A percentile compares a stretch with the other conserved stretches of the same genome.
Evolutionary conservation across 306 rosid genomes (phyloP).

Genomic region (Glycine latifolia): DNA sequence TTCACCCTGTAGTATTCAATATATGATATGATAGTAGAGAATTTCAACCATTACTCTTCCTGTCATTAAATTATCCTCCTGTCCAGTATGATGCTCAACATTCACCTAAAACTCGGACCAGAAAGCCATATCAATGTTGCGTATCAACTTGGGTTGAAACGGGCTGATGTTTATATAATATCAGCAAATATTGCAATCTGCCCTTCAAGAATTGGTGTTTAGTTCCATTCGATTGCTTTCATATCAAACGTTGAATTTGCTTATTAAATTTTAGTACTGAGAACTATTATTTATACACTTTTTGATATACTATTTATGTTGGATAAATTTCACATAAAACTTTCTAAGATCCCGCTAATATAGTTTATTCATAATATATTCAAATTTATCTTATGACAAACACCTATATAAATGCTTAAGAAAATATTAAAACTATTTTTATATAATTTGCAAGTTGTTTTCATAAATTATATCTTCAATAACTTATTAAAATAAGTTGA

Average conservation of each 20-base stretch:
- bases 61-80: constrained; percentile 2
- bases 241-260: neutral
- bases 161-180: neutral
- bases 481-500: too few relatives aligned
- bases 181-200: neutral
- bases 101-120: neutral
- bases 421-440: too few relatives aligned
- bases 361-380: too few relatives aligned
- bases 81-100: neutral
- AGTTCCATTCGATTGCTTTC: constrained; percentile 5
- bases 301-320: too few relatives aligned
- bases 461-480: too few relatives aligned
- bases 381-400: too few relatives aligned
- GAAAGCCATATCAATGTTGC: neutral
- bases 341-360: too few relatives aligned
- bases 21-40: constrained; percentile 41
- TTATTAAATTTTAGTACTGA: neutral
- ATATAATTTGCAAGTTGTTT: too few relatives aligned
- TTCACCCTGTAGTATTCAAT: constrained; percentile 44
- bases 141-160: neutral
- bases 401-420: too few relatives aligned
- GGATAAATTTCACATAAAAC: too few relatives aligned
- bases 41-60: neutral
- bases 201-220: neutral
- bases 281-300: neutral